Percentiles rank a stretch among this genome's conserved stretches.
Evolutionary conservation across 2,329 filamentous ascomycete species (phyloP).

Genomic region (Penicillium sp.): DNA sequence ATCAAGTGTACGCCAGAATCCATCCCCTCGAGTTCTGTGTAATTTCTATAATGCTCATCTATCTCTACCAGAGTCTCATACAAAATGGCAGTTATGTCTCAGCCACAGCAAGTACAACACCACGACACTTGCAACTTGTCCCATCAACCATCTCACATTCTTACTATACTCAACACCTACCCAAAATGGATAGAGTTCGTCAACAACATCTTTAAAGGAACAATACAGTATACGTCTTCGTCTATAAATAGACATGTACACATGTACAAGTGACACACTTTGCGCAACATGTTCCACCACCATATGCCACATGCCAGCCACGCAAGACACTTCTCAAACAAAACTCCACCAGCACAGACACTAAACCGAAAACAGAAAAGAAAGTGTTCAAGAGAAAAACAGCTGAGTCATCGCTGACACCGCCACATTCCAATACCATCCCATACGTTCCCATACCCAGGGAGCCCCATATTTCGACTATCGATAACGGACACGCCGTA

Average conservation of each 20-base stretch:
- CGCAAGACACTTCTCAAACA: not conserved
- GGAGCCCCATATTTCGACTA: not conserved
- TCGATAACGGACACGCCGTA: constrained; percentile 10
- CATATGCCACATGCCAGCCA: constrained; percentile 10
- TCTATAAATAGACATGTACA: constrained; percentile 1
- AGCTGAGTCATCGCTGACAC: not conserved
- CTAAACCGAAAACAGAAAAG: constrained; percentile 5
- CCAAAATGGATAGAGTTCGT: not conserved
- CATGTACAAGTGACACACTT: constrained; percentile 2
- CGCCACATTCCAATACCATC: constrained; percentile 1
- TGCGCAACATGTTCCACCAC: constrained; percentile 5
- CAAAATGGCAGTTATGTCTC: too few relatives aligned
- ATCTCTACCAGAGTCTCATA: too few relatives aligned
- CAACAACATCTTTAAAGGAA: not conserved
- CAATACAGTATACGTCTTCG: not conserved
- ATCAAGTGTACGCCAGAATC: too few relatives aligned
- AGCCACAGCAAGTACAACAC: too few relatives aligned
- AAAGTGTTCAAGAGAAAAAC: not conserved
- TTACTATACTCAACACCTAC: not conserved
- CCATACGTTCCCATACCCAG: too few relatives aligned
- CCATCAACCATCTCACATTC: not conserved
- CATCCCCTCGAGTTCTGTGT: too few relatives aligned
- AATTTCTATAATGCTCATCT: too few relatives aligned
- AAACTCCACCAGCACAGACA: not conserved
- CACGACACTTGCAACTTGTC: not conserved